Base-by-base conservation (phyloP, 2,329 filamentous ascomycete genomes). In the Alternaria tenuissima region DNA sequence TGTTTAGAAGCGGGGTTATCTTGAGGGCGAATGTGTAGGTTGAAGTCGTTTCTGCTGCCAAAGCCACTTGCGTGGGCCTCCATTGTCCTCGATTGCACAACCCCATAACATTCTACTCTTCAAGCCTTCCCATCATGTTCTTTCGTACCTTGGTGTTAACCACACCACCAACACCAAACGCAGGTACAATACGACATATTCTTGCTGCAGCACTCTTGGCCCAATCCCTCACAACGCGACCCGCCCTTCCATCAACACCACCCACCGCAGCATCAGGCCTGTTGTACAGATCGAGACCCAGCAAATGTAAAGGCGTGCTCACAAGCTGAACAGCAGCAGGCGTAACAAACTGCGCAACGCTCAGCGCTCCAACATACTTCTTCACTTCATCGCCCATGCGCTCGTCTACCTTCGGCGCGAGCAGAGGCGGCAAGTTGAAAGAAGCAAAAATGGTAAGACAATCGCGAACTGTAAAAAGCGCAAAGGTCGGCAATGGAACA, bases 361-460 rank as follows among this genome's bases (percentile, higher is more conserved):
- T 80, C 0, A 78, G 76, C 2, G 75, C 72, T 5, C 68, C 81
- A 16, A 88, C 80, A 32, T 88, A 77, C 63, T 86, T 85, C 57
- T 84, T 82, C 28, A 83, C 81, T 18, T 84, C 79, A 14, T 85
- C 65, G 42, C 57, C 43, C 64, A 79, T 70, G 14, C 59, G 73
- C 30, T 36, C 7, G 4, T 79, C 86, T 20, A 97, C 81, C 6
- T 82, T 79, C 0, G 93, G 92, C 0, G 91, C 92, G 9, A 97
- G 83, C 2, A 95, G 74, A 0, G 92, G 87, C 0, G 94, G 94
- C 2, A 97, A 82, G 76, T 97, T 97, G 85, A 97, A 98, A 12
- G 88, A 92, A 5, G 93, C 93, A 77, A 96, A 96, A 70, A 97
- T 93, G 52, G 94, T 97, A 63, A 96, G 81, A 79, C 90, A 92